Conservation (phyloP, 495 filamentous ascomycete species). For the Podospora pseudopauciseta region DNA sequence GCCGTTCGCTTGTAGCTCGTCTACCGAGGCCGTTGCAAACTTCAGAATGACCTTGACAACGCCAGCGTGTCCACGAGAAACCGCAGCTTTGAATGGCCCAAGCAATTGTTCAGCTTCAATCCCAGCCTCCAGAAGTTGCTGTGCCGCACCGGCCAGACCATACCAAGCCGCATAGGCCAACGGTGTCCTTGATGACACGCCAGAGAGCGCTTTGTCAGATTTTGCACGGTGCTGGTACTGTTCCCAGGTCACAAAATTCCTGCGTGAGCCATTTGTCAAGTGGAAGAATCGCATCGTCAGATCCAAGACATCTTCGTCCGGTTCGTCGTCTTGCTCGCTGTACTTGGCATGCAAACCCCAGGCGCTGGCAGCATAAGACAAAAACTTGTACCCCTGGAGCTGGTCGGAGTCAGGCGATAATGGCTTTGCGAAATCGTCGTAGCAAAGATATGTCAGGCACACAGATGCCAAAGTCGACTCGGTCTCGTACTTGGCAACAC, state of each 20-base stretch:
- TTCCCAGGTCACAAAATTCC: not conserved
- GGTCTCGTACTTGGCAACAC: slow-evolving; percentile 4
- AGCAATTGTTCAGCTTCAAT: not conserved
- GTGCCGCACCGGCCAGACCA: not conserved
- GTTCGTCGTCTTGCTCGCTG: not conserved
- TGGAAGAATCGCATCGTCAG: not conserved
- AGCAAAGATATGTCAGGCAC: slow-evolving; percentile 14
- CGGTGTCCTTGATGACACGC: not conserved
- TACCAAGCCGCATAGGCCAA: not conserved
- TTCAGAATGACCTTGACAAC: not conserved
- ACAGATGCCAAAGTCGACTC: slow-evolving; percentile 9
- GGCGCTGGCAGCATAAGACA: not conserved
- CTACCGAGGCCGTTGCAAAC: not conserved
- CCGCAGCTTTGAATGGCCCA: not conserved
- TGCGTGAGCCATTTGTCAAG: not conserved
- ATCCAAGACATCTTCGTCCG: not conserved
- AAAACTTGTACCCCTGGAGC: not conserved
- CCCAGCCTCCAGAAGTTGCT: not conserved
- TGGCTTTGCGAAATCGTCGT: not conserved
- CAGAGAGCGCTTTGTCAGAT: not conserved
- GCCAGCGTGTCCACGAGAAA: not conserved
- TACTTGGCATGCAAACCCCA: not conserved
- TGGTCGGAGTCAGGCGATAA: not conserved
- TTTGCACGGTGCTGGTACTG: not conserved
- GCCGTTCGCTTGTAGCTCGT: not conserved